Evolutionary conservation across 208 protist species (phyloP).

Genomic region (Porcisia hertigi): DNA sequence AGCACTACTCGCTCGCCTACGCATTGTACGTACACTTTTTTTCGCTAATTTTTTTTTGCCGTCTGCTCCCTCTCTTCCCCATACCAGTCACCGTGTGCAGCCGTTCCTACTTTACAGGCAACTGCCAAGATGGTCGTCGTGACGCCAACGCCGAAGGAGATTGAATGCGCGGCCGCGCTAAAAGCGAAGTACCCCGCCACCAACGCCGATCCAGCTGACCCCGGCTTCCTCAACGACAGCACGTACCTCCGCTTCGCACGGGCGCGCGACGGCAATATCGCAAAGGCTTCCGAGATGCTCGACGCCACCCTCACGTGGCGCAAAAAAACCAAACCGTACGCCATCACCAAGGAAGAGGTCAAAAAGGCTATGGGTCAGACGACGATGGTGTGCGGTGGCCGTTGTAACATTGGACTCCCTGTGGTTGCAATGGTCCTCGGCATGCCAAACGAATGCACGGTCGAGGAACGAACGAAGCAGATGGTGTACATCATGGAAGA

Average conservation of each 20-base stretch:
- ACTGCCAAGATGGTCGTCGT: conserved; percentile 15
- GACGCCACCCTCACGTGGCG: conserved; percentile 55
- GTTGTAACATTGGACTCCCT: conserved; percentile 40
- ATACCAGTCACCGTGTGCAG: too few relatives aligned
- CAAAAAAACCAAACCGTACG: conserved; percentile 49
- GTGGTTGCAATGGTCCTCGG: conserved; percentile 64
- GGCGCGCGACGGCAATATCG: conserved; percentile 40
- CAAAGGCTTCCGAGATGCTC: conserved; percentile 52
- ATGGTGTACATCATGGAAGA: conserved; percentile 72
- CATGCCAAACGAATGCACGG: conserved; percentile 46
- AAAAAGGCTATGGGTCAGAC: conserved; percentile 39
- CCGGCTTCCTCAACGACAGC: conserved; percentile 47
- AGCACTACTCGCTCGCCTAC: too few relatives aligned
- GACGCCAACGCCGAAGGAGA: conserved; percentile 37
- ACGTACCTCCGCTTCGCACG: conserved; percentile 75
- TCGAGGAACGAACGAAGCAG: conserved; percentile 51
- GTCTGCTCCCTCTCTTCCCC: too few relatives aligned
- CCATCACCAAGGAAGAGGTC: conserved; percentile 41
- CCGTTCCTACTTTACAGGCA: not conserved
- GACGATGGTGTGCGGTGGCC: conserved; percentile 47
- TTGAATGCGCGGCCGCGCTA: conserved; percentile 42
- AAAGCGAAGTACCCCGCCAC: conserved; percentile 34
- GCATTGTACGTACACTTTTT: too few relatives aligned
- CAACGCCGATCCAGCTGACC: conserved; percentile 31
- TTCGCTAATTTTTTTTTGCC: too few relatives aligned